These are phyloP conservation scores for Solanum habrochaites DNA, from an alignment of 257 asterid species.

Conservation along the genomic window DNA sequence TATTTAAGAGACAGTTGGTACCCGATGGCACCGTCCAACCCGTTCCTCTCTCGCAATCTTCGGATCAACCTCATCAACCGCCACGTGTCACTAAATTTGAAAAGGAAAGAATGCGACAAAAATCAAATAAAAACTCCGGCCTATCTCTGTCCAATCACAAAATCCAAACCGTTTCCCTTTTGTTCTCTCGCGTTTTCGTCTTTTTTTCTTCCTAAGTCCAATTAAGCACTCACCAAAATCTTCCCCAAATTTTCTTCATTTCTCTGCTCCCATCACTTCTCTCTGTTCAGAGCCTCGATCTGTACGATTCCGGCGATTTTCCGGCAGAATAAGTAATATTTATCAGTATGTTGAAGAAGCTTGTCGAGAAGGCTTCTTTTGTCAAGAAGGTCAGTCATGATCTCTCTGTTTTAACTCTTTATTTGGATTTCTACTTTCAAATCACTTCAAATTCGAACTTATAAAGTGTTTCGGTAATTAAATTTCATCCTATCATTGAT, in stretches of 20 bases:
- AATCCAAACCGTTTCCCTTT: not conserved
- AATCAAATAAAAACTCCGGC: not conserved
- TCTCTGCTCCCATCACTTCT: not conserved
- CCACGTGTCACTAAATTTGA: slow-evolving; percentile 48
- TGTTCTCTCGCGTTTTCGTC: not conserved
- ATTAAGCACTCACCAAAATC: not conserved
- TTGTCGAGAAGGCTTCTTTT: slow-evolving; percentile 81
- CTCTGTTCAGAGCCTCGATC: not conserved
- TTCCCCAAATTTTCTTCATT: not conserved
- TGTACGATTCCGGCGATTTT: not conserved
- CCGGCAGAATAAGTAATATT: not conserved
- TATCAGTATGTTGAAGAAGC: slow-evolving; percentile 33
- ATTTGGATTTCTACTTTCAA: not conserved
- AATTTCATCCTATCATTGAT: not conserved
- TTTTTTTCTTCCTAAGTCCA: not conserved
- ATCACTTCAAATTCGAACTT: not conserved
- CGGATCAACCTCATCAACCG: slow-evolving; percentile 26
- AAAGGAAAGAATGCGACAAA: not conserved
- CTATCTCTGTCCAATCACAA: not conserved
- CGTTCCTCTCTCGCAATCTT: slow-evolving; percentile 31
- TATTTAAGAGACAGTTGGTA: slow-evolving; percentile 3
- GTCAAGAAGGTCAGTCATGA: slow-evolving; percentile 45
- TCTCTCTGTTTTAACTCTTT: not conserved
- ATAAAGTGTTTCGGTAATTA: not conserved
- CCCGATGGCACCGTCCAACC: slow-evolving; percentile 16